Conservation (phyloP, 129 eudicot genomes). For the Helianthus tuberosus region DNA sequence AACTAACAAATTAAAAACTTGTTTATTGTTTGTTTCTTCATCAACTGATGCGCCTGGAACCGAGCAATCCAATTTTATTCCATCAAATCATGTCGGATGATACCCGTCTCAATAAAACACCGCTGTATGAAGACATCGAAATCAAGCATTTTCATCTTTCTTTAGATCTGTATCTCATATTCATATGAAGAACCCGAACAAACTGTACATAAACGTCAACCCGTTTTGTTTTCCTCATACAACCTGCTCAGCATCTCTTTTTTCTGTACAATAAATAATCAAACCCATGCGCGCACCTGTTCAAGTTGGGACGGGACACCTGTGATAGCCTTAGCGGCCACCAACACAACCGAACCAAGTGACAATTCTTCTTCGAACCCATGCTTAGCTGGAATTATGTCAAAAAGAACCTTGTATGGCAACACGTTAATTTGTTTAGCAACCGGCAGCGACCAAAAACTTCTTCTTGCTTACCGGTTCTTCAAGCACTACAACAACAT, state of each 20-base stretch:
- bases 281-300: not conserved
- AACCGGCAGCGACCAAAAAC: slow-evolving; percentile 70
- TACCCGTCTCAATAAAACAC: too few relatives aligned
- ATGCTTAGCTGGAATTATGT: not conserved
- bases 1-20: too few relatives aligned
- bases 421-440: slow-evolving; percentile 8
- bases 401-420: not conserved
- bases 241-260: not conserved
- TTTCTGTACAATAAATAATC: not conserved
- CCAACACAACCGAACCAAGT: slow-evolving; percentile 7
- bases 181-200: too few relatives aligned
- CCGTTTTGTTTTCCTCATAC: too few relatives aligned
- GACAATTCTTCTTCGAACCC: slow-evolving; percentile 17
- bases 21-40: too few relatives aligned
- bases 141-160: too few relatives aligned
- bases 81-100: too few relatives aligned
- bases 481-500: slow-evolving; percentile 71
- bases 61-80: too few relatives aligned
- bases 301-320: not conserved
- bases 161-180: too few relatives aligned
- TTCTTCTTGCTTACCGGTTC: slow-evolving; percentile 73
- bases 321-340: not conserved
- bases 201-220: too few relatives aligned
- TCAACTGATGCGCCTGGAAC: too few relatives aligned
- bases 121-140: too few relatives aligned